Evolutionary conservation across 1,284 basidiomycete genomes (phyloP), one percentile per base, ranked within the genome.

Genomic region (Entoloma clypeatum): DNA sequence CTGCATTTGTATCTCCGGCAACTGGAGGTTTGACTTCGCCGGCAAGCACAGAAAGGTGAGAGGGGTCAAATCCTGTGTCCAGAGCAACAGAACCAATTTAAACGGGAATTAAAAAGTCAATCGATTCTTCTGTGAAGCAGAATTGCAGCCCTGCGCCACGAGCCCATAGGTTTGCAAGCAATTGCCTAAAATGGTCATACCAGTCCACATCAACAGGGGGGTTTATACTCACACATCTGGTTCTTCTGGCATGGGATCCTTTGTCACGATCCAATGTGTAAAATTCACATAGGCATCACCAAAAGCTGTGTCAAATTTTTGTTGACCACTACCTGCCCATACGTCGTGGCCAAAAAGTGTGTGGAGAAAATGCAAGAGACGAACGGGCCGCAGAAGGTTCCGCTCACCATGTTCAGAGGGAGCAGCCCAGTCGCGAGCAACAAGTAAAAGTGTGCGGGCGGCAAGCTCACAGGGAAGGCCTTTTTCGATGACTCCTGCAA

Each of bases 381-480:
- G 32, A 16, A 34, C 18, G 24, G 32, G 32, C 19, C 40, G 24
- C 31, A 43, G 24, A 34, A 48, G 39, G 36, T 37, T 9, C 23
- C 19, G 17, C 7, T 23, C 3, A 34, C 10, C 5, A 22, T 17
- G 22, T 11, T 22, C 1, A 30, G 5, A 11, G 25, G 43, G 43
- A 40, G 37, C 36, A 8, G 39, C 29, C 19, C 41, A 50, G 32
- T 50, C 39, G 18, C 49, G 43, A 35, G 49, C 49, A 37, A 41
- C 35, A 22, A 48, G 33, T 22, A 48, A 33, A 39, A 50, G 49
- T 22, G 35, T 44, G 16, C 50, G 47, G 16, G 41, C 50, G 39
- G 24, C 40, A 25, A 51, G 46, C 39, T 51, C 49, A 29, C 49
- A 47, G 11, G 44, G 16, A 35, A 41, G 18, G 23, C 49, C 49